Conservation (phyloP, 2,329 filamentous ascomycete species). For the Xylaria sp. region DNA sequence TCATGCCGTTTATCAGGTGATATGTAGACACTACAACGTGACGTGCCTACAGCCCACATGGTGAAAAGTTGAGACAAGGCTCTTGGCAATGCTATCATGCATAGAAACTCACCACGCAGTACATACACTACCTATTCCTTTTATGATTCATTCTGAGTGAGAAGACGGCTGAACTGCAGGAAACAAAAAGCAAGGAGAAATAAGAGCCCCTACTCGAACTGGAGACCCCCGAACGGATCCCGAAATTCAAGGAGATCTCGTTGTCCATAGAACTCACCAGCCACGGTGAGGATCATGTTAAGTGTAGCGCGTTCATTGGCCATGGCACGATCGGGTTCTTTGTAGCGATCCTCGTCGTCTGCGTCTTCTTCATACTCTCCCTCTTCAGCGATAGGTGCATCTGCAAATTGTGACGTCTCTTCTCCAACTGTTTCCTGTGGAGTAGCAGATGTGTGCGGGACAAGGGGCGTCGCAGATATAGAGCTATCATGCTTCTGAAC, state of each 20-base stretch:
- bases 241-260: constrained; percentile 75
- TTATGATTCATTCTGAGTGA: no score
- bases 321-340: constrained; percentile 32
- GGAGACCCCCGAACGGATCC: constrained; percentile 47
- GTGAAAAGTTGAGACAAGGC: no score
- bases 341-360: constrained; percentile 20
- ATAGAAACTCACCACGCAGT: constrained; percentile 13
- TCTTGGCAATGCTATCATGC: neutral
- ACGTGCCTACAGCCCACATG: neutral
- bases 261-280: constrained; percentile 86
- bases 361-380: constrained; percentile 25
- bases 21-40: no score
- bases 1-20: neutral
- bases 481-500: neutral
- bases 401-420: neutral
- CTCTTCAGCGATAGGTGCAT: neutral
- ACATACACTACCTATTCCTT: neutral
- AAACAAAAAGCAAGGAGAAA: no score
- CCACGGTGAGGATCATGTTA: constrained; percentile 86
- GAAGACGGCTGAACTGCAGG: no score
- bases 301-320: constrained; percentile 64
- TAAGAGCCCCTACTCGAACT: constrained; percentile 9
- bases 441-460: neutral
- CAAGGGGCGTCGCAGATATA: neutral
- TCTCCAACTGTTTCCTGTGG: neutral